Percentiles rank a stretch among this genome's conserved stretches.
phyloP scores from a whole-genome alignment of 768 basidiomycete genomes.

The Boletus reticuloceps region DNA sequence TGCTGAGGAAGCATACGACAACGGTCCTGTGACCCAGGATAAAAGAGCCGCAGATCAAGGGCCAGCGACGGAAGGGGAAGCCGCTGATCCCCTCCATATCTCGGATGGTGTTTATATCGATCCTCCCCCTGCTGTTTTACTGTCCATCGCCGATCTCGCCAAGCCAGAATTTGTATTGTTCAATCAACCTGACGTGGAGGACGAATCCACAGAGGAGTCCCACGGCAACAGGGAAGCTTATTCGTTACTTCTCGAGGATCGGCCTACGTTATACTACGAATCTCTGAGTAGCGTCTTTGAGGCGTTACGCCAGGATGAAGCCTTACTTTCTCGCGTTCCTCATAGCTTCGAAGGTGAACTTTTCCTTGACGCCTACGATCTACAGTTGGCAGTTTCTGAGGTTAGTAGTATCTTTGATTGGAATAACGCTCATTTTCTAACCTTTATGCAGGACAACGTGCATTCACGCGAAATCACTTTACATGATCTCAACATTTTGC shows the following conservation, averaged over 20 bases:
- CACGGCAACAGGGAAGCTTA: constrained; percentile 19
- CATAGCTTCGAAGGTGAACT: constrained; percentile 60
- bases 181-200: constrained; percentile 44
- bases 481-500: constrained; percentile 68
- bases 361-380: constrained; percentile 65
- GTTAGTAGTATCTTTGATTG: constrained; percentile 32
- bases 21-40: constrained; percentile 1
- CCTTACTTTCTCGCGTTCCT: constrained; percentile 41
- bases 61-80: constrained; percentile 10
- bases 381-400: constrained; percentile 65
- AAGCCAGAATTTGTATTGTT: constrained; percentile 50
- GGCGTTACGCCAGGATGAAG: constrained; percentile 63
- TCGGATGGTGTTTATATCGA: constrained; percentile 72
- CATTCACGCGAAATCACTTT: constrained; percentile 66
- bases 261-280: constrained; percentile 76
- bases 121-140: constrained; percentile 66
- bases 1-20: constrained; percentile 6
- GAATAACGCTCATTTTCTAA: constrained; percentile 3
- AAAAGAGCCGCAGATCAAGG: constrained; percentile 13
- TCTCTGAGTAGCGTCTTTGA: constrained; percentile 68
- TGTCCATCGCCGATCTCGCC: constrained; percentile 42
- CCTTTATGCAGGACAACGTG: constrained; percentile 55
- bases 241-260: constrained; percentile 56
- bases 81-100: constrained; percentile 52
- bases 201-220: constrained; percentile 16